Evolutionary conservation across 1,284 basidiomycete genomes (phyloP), one percentile per base, ranked within the genome.

Genomic region (Bjerkandera adusta): DNA sequence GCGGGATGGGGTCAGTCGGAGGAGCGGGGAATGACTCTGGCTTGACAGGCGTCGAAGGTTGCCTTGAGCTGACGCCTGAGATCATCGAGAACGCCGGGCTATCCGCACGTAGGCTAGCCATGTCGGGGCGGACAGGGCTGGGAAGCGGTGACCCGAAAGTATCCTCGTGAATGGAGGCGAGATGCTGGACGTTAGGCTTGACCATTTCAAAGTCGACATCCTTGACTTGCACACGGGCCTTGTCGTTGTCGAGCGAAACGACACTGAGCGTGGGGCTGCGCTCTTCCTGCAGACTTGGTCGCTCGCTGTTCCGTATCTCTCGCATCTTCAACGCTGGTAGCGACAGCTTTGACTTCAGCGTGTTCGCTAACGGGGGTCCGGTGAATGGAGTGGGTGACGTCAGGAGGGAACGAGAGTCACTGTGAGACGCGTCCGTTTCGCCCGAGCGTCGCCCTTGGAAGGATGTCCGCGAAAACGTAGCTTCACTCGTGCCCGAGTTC

Each of bases 161-260:
- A 47, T 88, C 84, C 46, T 83, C 79, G 54, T 79, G 80, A 4
- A 65, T 63, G 30, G 78, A 69, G 1, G 72, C 67, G 4, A 73
- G 66, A 1, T 70, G 60, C 26, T 75, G 63, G 5, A 83, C 56
- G 10, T 68, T 72, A 0, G 86, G 87, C 20, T 76, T 72, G 33
- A 90, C 72, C 18, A 89, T 74, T 65, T 89, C 85, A 56, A 90
- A 90, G 58, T 89, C 87, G 70, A 82, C 83, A 56, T 89, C 83
- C 57, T 86, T 69, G 8, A 89, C 82, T 47, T 89, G 85, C 5
- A 90, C 73, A 1, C 68, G 76, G 53, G 77, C 70, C 27, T 68
- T 66, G 16, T 68, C 66, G 46, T 47, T 58, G 50, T 51, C n/a
- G n/a, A n/a, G n/a, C n/a, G n/a, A n/a, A n/a, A 18, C 72, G 10